Base-by-base conservation (phyloP, 495 filamentous ascomycete genomes). In the Penicillium longicatenatum region DNA sequence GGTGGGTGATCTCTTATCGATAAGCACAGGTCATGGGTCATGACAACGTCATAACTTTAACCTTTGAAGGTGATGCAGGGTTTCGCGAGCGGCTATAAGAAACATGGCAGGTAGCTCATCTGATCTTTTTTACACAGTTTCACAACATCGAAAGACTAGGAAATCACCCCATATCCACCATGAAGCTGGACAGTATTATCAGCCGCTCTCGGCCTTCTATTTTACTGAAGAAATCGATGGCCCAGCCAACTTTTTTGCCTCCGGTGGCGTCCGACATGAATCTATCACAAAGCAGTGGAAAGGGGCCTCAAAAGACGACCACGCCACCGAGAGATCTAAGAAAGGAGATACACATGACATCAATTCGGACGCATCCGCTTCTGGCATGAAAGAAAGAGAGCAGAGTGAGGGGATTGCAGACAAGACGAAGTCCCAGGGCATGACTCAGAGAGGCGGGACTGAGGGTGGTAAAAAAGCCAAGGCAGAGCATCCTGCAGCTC, bases 401-500 rank as follows among this genome's bases (percentile, higher is more conserved):
- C 6, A 29, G 11, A 35, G 39, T 21, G 30, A 51, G 19, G 48
- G 48, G 7, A 53, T 72, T 49, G 78, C 72, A n/a, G 58, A 74
- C 41, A 52, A 62, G n/a, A 64, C 65, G n/a, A 68, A 78, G 55
- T 67, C 71, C 46, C 59, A 75, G 33, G 80, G 68, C 19, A 77
- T 69, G 7, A 77, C 73, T 21, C 62, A 81, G 60, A 74, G 73
- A 52, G 80, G 79, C 55, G 70, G 70, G 30, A 49, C 59, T 17
- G 72, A 79, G 43, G 70, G 75, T 54, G 78, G 72, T 26, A 59
- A 71, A 57, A 78, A 83, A 65, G 82, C 82, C 9, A 86, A 89
- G 72, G 63, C 82, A 62, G 87, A 88, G 50, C 73, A 83, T 65
- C 87, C 86, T 0, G 81, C 86, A 54, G 85, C 86, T 11, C 87